Conservation (phyloP, 768 basidiomycete species). For the Fomitopsis serialis region DNA sequence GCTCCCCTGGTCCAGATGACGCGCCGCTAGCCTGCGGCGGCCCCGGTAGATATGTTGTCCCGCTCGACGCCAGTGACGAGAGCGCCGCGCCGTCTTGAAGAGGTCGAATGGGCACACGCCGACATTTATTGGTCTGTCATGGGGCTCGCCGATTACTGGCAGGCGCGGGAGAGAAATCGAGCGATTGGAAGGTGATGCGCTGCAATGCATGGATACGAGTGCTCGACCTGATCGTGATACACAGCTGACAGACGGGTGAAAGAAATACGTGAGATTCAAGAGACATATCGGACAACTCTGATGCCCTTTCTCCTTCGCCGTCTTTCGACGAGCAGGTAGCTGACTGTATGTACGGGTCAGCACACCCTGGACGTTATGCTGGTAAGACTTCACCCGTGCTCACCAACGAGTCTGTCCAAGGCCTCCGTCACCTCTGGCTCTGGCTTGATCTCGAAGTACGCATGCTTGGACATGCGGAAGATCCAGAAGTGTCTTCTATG, state of each 20-base stretch:
- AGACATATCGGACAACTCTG: slow-evolving; percentile 14
- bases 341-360: slow-evolving; percentile 25
- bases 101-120: background rate
- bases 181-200: background rate
- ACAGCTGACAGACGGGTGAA: background rate
- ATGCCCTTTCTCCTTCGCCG: slow-evolving; percentile 24
- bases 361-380: background rate
- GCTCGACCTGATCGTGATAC: background rate
- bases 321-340: slow-evolving; percentile 41
- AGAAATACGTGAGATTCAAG: background rate
- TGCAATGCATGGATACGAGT: background rate
- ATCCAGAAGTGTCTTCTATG: slow-evolving; percentile 41
- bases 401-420: slow-evolving; percentile 40
- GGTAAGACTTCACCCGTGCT: slow-evolving; percentile 7
- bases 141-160: background rate
- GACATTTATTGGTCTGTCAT: background rate
- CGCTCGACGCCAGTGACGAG: background rate
- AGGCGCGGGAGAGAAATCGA: background rate
- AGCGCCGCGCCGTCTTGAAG: background rate
- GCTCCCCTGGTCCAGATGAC: background rate
- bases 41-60: background rate
- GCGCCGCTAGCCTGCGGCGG: background rate
- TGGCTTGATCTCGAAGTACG: slow-evolving; percentile 40
- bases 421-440: slow-evolving; percentile 30
- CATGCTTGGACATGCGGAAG: slow-evolving; percentile 45